phyloP scores from a whole-genome alignment of 345 rosid genomes.

The Litchi chinensis region DNA sequence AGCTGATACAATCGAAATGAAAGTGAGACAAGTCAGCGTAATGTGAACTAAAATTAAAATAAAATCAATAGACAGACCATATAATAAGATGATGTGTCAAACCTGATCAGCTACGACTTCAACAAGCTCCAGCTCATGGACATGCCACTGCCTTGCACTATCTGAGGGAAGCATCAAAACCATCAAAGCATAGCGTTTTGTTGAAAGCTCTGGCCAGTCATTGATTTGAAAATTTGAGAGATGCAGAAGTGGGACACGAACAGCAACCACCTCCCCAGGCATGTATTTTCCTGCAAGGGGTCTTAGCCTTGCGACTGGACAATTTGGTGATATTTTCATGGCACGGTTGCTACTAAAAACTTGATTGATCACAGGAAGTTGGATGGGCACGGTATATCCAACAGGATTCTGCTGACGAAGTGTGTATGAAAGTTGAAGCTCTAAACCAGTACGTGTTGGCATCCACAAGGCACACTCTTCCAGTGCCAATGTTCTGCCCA shows the following conservation, averaged over 20 bases:
- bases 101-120: constrained; percentile 99
- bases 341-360: constrained; percentile 78
- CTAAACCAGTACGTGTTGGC: constrained; percentile 97
- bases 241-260: constrained; percentile 95
- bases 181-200: constrained; percentile 93
- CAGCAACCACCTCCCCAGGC: constrained; percentile 94
- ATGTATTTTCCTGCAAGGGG: constrained; percentile 80
- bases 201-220: constrained; percentile 99
- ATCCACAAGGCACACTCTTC: constrained; percentile 99
- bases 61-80: not conserved
- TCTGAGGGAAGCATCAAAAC: constrained; percentile 98
- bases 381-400: constrained; percentile 92
- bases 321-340: constrained; percentile 81
- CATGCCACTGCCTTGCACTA: constrained; percentile 99
- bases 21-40: not conserved
- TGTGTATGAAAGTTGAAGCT: constrained; percentile 91
- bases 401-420: constrained; percentile 95
- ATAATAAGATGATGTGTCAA: constrained; percentile 14
- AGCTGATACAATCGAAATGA: not conserved
- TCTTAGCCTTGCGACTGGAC: constrained; percentile 81
- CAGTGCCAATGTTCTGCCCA: constrained; percentile 83
- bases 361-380: constrained; percentile 89
- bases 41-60: not conserved
- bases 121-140: constrained; percentile 93
- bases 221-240: constrained; percentile 94